Conservation (phyloP, 257 asterid genomes). For the Apocynum venetum region DNA sequence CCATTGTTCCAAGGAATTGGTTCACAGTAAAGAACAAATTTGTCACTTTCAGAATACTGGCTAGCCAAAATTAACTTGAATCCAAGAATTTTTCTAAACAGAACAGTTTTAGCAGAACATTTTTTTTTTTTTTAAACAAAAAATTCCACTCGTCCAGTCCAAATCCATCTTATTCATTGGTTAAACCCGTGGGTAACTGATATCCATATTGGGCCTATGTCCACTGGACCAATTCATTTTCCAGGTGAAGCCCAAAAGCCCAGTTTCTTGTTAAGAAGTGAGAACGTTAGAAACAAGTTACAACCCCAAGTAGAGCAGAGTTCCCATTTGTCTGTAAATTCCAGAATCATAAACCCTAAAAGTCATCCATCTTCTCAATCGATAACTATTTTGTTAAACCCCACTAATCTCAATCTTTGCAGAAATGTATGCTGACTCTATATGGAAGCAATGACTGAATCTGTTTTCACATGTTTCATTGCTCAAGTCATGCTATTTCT, state of each 20-base stretch:
- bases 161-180: no score
- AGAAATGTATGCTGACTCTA: constrained; percentile 36
- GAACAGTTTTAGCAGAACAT: no score
- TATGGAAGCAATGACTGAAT: constrained; percentile 45
- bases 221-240: neutral
- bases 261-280: neutral
- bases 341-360: neutral
- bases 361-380: neutral
- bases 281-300: neutral
- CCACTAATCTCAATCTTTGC: neutral
- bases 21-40: no score
- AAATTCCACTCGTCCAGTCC: no score
- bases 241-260: neutral
- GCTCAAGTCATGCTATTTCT: constrained; percentile 55
- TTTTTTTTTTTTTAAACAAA: no score
- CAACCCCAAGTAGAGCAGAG: neutral
- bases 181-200: neutral
- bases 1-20: no score
- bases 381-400: neutral
- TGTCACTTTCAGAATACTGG: no score
- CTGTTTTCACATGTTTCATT: constrained; percentile 26
- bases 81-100: no score
- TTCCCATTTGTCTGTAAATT: no score
- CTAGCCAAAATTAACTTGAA: no score
- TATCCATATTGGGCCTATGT: neutral